These are phyloP conservation scores for Hypoxylon intermedium DNA, from an alignment of 495 filamentous ascomycete genomes.

Conservation along the genomic window DNA sequence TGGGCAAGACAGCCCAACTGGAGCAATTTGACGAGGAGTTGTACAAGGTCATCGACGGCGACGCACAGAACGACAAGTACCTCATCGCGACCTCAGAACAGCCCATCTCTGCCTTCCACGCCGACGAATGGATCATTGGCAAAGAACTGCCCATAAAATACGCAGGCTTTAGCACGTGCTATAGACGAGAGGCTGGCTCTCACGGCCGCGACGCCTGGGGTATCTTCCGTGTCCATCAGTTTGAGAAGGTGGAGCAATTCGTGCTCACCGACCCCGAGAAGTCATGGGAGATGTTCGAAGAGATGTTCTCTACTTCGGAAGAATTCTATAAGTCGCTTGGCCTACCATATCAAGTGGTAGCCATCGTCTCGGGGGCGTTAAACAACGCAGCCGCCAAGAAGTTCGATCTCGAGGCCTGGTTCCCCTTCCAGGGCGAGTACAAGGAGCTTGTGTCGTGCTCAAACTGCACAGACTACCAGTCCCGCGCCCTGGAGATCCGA, in stretches of 20 bases:
- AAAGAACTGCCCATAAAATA: slow-evolving; percentile 78
- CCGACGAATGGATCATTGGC: slow-evolving; percentile 87
- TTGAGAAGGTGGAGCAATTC: slow-evolving; percentile 98
- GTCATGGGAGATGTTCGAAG: slow-evolving; percentile 90
- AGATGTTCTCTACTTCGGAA: slow-evolving; percentile 89
- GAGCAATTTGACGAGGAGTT: slow-evolving; percentile 97
- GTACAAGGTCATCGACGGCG: slow-evolving; percentile 92
- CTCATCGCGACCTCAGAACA: slow-evolving; percentile 97
- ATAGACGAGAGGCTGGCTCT: slow-evolving; percentile 89
- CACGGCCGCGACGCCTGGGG: slow-evolving; percentile 98
- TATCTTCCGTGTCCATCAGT: slow-evolving; percentile 97
- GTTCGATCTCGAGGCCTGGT: slow-evolving; percentile 96
- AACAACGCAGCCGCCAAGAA: slow-evolving; percentile 96
- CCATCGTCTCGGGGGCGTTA: slow-evolving; percentile 92
- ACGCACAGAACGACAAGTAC: slow-evolving; percentile 90
- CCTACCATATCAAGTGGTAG: slow-evolving; percentile 87
- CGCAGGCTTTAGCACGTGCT: slow-evolving; percentile 93
- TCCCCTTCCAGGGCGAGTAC: slow-evolving; percentile 95
- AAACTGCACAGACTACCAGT: slow-evolving; percentile 96
- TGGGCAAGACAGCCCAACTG: slow-evolving; percentile 99
- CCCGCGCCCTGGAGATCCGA: slow-evolving; percentile 83
- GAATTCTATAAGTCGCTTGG: slow-evolving; percentile 92
- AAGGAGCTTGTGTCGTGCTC: slow-evolving; percentile 96
- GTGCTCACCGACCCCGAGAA: slow-evolving; percentile 92
- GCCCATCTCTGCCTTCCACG: slow-evolving; percentile 89